Base-by-base conservation (phyloP, 2,329 filamentous ascomycete species). In the Xylariaceae sp. region DNA sequence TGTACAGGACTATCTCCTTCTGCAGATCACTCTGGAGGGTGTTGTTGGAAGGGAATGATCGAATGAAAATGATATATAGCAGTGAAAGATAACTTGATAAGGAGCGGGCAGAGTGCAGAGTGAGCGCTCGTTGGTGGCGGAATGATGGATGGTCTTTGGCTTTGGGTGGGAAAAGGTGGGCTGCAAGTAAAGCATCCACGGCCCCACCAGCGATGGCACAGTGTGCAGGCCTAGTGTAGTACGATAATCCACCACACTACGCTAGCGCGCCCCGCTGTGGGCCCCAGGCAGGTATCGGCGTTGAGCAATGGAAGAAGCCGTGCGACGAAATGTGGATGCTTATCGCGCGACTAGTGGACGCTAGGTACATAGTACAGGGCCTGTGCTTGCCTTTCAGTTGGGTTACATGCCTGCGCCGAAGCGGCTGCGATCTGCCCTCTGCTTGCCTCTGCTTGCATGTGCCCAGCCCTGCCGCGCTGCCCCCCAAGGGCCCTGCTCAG, bases 401-500 rank as follows among this genome's bases (percentile, higher is more conserved):
- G 17, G 11, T 15, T 5, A 51, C 11, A 18, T 34, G 10, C 18
- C 18, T 49, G 54, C 39, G 10, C 54, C 50, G 58, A 58, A 44
- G 49, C 18, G 37, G 30, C 55, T 57, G 56, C 42, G 56, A 58
- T 57, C 56, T 55, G 47, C 53, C 55, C 53, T 55, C 10, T 57
- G 53, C 50, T 55, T 30, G 23, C 55, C 53, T 55, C 10, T 57
- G 53, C 50, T 55, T 58, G 57, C 57, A 58, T 60, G 51, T 57
- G 55, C 56, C 60, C 49, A 64, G 62, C 62, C 56, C 55, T 59
- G 60, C 59, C 51, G 52, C 56, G 59, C 59, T 44, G 52, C 11
- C 23, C 23, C 49, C 23, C 49, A 53, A 59, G 60, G 60, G 58
- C 47, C 62, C 60, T 60, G 60, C 53, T 64, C 58, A 58, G 50